Evolutionary conservation across 768 basidiomycete genomes (phyloP), one percentile per base, ranked within the genome.

Genomic region (Aureoboletus auriporus): DNA sequence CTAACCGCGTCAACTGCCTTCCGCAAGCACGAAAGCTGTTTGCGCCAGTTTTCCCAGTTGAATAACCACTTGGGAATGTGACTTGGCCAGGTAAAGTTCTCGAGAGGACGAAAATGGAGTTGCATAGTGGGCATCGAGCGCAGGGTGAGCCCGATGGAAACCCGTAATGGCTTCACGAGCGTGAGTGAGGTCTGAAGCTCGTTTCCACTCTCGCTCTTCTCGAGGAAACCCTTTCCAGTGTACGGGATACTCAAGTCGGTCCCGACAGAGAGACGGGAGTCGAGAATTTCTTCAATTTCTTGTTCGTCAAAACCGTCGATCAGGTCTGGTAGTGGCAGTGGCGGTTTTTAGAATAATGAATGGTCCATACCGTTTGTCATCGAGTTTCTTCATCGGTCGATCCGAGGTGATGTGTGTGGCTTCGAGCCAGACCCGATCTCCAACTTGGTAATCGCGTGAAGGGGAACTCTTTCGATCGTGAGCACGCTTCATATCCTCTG

Each of bases 341-440:
- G 45, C 4, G 39, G 38, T 12, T 31, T 31, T 31, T 31, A 9
- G 1, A 49, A 69, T 55, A 6, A 37, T 30, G 45, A 67, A 70
- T 0, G 64, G 68, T 1, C 66, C 51, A 68, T 40, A 41, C 0
- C n/a, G 20, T 5, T 48, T 42, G 7, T 41, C 16, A 6, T 47
- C 33, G 0, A 47, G 37, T 42, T 68, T 70, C 39, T 61, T 61
- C 1, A 44, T 39, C 0, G 67, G 62, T 0, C 52, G 39, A n/a
- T 68, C 57, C 0, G 57, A 61, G 0, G 23, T 9, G 9, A 70
- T 55, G 41, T 70, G 47, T 0, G 16, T 56, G 0, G 50, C 58
- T 38, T 70, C 63, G 1, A 70, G 30, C 54, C 54, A 67, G 0
- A 68, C 68, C 20, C 8, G 47, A 33, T 67, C 59, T 0, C 65